Base-by-base conservation (phyloP, 2,329 filamentous ascomycete genomes). In the Alternaria sp. region DNA sequence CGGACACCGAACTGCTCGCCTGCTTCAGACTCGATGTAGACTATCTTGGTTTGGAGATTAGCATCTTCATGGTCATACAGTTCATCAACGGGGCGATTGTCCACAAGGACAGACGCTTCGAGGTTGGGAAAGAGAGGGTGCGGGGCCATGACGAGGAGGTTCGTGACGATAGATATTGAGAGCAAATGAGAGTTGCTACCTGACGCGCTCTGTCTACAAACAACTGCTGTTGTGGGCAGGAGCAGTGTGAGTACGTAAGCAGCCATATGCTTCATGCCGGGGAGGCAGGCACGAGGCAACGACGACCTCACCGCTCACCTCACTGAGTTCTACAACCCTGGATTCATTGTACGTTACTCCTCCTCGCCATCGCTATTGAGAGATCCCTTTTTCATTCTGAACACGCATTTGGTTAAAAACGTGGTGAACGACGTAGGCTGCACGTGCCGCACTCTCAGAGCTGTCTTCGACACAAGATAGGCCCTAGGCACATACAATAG, bases 71-170 rank as follows among this genome's bases (percentile, higher is more conserved):
- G 28, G n/a, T 62, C 51, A 24, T 59, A 22, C n/a, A 64, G 57
- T 32, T 64, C 63, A 18, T 24, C 36, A 8, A 66, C 55, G 1
- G 54, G 18, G 34, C 56, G 11, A 3, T 49, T 43, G 32, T 65
- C 53, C 39, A 67, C 53, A 16, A 59, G 38, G 16, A 69, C 46
- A 24, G 66, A 47, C 20, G 62, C 63, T 20, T 56, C 9, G 18
- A 68, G 52, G 0, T 61, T 57, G 2, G 61, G 61, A 11, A 36
- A 47, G 22, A 39, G 49, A 8, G 42, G 43, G 8, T 59, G 53
- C 7, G 63, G 52, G 7, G 57, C 65, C 67, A 69, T 69, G 11
- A 34, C 24, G 14, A 26, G 26, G 34, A 24, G 22, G 16, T 51
- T 18, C 41, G 4, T 28, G 16, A 38, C 14, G 7, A 26, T 20